phyloP scores from a whole-genome alignment of 2,329 filamentous ascomycete genomes.

The Phoma sp. region DNA sequence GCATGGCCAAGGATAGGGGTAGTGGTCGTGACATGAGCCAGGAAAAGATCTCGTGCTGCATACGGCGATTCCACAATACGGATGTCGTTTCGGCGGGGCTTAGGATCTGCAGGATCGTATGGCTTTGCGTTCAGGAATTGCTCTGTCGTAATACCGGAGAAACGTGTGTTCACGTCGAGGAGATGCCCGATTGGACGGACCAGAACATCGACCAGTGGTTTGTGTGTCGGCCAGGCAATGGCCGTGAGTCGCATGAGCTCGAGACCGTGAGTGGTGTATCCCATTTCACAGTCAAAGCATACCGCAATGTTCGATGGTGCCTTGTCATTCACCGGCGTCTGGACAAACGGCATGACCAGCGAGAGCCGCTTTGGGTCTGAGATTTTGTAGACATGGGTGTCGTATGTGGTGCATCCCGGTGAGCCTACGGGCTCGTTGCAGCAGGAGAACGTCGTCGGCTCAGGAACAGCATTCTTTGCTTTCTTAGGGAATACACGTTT shows the following conservation, averaged over 20 bases:
- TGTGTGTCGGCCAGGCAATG: slow-evolving; percentile 81
- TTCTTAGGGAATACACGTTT: slow-evolving; percentile 63
- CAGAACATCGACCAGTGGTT: slow-evolving; percentile 79
- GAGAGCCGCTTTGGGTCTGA: slow-evolving; percentile 78
- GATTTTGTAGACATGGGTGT: slow-evolving; percentile 87
- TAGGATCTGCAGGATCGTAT: slow-evolving; percentile 35
- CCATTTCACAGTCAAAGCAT: slow-evolving; percentile 97
- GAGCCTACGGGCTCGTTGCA: slow-evolving; percentile 78
- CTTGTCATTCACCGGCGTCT: slow-evolving; percentile 72
- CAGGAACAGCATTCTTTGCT: slow-evolving; percentile 59
- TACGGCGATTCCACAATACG: slow-evolving; percentile 78
- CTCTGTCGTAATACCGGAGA: slow-evolving; percentile 82
- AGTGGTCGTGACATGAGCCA: slow-evolving; percentile 73
- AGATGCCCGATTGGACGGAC: slow-evolving; percentile 84
- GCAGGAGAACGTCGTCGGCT: slow-evolving; percentile 73
- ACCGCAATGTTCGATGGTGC: slow-evolving; percentile 63
- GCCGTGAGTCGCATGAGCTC: slow-evolving; percentile 91
- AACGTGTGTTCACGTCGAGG: slow-evolving; percentile 89
- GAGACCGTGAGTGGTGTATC: slow-evolving; percentile 85
- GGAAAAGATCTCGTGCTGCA: slow-evolving; percentile 77
- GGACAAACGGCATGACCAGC: slow-evolving; percentile 76
- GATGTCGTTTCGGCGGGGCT: slow-evolving; percentile 52
- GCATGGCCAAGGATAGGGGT: slow-evolving; percentile 93
- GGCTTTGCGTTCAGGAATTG: slow-evolving; percentile 71
- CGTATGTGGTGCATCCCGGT: slow-evolving; percentile 74